These are phyloP conservation scores for Penicillium manginii DNA, from an alignment of 495 filamentous ascomycete species.

Conservation along the genomic window DNA sequence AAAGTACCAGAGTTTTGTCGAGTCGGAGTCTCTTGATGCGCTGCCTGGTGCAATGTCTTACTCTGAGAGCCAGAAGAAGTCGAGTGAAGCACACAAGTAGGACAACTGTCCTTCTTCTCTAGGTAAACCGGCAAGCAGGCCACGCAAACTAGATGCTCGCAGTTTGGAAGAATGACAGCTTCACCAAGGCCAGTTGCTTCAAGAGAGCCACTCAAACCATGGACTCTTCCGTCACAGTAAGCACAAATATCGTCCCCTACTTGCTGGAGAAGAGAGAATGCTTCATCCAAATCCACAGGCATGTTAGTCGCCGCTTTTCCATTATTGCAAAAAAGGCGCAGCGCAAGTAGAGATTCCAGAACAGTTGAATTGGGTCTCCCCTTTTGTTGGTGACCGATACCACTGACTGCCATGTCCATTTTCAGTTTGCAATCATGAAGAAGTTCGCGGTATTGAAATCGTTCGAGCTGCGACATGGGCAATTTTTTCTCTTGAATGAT, in stretches of 20 bases:
- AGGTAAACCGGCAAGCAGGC: not conserved
- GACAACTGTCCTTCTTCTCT: not conserved
- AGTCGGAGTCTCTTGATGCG: not conserved
- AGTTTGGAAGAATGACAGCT: not conserved
- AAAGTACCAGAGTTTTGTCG: not conserved
- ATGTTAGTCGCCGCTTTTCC: not conserved
- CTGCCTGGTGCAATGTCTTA: not conserved
- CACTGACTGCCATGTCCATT: constrained; percentile 8
- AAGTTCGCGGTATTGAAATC: not conserved
- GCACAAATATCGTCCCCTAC: not conserved
- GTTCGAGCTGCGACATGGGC: not conserved
- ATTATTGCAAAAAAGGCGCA: constrained; percentile 8
- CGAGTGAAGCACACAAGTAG: not conserved
- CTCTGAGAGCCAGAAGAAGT: not conserved
- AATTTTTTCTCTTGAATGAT: not conserved
- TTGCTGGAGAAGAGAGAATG: constrained; percentile 5
- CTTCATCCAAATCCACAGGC: constrained; percentile 1
- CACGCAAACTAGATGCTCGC: not conserved
- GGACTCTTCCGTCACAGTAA: not conserved
- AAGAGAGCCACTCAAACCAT: not conserved
- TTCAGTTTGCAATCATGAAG: constrained; percentile 2
- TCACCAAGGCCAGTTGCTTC: not conserved
- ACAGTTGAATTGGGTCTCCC: constrained; percentile 4
- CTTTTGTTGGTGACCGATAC: not conserved
- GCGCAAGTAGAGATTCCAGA: constrained; percentile 1